phyloP scores from a whole-genome alignment of 768 basidiomycete genomes.

The Amanita molliuscula region DNA sequence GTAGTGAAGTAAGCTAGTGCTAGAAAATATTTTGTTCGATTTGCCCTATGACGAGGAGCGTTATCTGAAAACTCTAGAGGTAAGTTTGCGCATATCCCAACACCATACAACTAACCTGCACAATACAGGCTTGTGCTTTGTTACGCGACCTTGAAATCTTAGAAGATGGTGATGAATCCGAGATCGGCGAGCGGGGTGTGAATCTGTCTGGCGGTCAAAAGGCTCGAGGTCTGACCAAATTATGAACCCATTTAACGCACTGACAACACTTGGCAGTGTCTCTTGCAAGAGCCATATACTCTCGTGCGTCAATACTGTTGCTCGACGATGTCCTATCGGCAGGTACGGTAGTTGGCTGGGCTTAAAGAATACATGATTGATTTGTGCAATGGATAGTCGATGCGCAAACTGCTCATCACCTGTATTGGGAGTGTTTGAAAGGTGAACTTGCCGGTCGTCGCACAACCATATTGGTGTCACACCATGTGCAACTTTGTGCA shows the following conservation, averaged over 20 bases:
- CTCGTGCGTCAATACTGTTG: constrained; percentile 70
- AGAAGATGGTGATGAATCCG: constrained; percentile 81
- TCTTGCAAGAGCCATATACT: constrained; percentile 76
- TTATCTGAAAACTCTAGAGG: constrained; percentile 71
- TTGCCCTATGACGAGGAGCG: constrained; percentile 60
- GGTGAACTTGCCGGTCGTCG: constrained; percentile 75
- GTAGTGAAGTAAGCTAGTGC: neutral
- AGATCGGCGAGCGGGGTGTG: constrained; percentile 77
- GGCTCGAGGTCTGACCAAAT: constrained; percentile 37
- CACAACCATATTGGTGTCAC: constrained; percentile 88
- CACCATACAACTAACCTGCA: constrained; percentile 12
- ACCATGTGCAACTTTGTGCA: constrained; percentile 84
- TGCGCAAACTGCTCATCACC: constrained; percentile 85
- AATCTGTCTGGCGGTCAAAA: constrained; percentile 56
- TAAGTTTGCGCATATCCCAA: constrained; percentile 16
- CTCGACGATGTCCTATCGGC: constrained; percentile 74
- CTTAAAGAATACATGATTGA: neutral
- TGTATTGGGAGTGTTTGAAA: constrained; percentile 75
- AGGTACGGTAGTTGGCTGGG: constrained; percentile 19
- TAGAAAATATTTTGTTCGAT: constrained; percentile 62
- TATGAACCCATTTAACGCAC: constrained; percentile 27
- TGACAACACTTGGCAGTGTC: constrained; percentile 17
- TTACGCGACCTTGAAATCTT: constrained; percentile 69
- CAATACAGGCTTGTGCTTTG: constrained; percentile 47
- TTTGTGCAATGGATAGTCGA: constrained; percentile 44